Percentiles rank a stretch among this genome's conserved stretches.
These are phyloP conservation scores for Monosporascus sp. DNA, from an alignment of 2,329 filamentous ascomycete genomes.

Conservation along the genomic window DNA sequence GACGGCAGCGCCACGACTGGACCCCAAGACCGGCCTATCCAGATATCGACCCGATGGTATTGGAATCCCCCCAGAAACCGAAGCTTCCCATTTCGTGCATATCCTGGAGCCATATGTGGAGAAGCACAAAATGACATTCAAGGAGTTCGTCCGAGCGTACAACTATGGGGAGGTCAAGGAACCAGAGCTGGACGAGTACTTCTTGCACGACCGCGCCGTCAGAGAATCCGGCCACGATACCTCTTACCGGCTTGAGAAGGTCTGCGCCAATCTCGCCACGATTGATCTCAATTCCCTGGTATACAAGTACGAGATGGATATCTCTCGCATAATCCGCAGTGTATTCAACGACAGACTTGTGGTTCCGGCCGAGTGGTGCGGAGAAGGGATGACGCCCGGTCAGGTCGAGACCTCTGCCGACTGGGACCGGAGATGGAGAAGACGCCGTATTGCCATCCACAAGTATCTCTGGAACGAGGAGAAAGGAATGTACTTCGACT, in stretches of 20 bases:
- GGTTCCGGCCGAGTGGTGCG: conserved; percentile 80
- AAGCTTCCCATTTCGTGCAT: conserved; percentile 80
- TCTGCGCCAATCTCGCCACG: conserved; percentile 84
- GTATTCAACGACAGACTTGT: conserved; percentile 76
- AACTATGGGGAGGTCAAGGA: conserved; percentile 72
- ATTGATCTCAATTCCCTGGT: conserved; percentile 91
- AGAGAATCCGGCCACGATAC: conserved; percentile 97
- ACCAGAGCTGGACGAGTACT: conserved; percentile 90
- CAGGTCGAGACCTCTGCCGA: conserved; percentile 74
- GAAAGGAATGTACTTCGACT: conserved; percentile 97
- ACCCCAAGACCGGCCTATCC: conserved; percentile 72
- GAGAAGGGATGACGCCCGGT: conserved; percentile 58
- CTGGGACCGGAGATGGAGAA: conserved; percentile 86
- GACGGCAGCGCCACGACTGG: conserved; percentile 72
- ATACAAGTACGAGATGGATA: conserved; percentile 96
- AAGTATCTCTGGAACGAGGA: conserved; percentile 91
- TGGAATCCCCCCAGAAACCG: conserved; percentile 88
- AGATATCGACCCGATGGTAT: conserved; percentile 78
- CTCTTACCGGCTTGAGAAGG: conserved; percentile 82
- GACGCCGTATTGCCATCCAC: conserved; percentile 79
- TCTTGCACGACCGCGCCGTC: conserved; percentile 90
- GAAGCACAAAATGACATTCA: conserved; percentile 76
- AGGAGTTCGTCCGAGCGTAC: conserved; percentile 84
- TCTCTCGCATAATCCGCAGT: conserved; percentile 76
- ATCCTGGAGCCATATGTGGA: conserved; percentile 75